These are phyloP conservation scores for Cladosporium colombiae DNA, from an alignment of 2,329 filamentous ascomycete species.

Conservation along the genomic window DNA sequence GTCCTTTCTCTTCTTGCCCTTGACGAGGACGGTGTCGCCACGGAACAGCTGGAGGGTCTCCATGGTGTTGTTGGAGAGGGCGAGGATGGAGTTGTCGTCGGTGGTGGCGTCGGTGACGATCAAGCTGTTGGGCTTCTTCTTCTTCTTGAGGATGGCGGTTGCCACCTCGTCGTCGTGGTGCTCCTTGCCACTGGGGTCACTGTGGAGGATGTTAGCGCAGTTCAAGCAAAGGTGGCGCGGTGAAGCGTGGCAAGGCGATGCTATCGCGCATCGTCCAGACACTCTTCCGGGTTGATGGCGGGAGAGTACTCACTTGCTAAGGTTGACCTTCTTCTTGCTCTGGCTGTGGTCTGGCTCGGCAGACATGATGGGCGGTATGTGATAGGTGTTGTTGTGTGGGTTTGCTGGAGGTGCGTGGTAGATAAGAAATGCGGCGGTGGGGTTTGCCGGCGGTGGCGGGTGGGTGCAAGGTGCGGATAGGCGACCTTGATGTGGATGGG, in stretches of 20 bases:
- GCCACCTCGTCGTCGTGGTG: conserved; percentile 81
- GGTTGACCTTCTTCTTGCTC: conserved; percentile 50
- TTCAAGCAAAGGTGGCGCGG: conserved; percentile 72
- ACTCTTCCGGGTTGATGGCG: not conserved
- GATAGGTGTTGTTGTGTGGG: conserved; percentile 10
- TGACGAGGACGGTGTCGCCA: conserved; percentile 95
- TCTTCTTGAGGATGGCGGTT: conserved; percentile 98
- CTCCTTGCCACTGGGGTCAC: conserved; percentile 39
- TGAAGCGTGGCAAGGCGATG: conserved; percentile 50
- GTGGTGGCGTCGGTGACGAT: conserved; percentile 98
- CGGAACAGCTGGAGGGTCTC: conserved; percentile 97
- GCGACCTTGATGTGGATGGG: conserved; percentile 12
- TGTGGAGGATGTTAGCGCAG: conserved; percentile 54
- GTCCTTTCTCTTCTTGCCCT: conserved; percentile 99
- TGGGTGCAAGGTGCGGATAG: not conserved
- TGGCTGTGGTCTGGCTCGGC: conserved; percentile 50
- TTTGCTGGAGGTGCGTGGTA: not conserved
- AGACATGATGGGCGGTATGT: conserved; percentile 44
- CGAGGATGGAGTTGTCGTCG: conserved; percentile 99
- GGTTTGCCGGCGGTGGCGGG: not conserved
- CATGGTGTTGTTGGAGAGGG: conserved; percentile 98
- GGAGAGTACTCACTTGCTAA: conserved; percentile 43
- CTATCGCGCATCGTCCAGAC: not conserved
- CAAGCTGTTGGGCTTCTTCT: conserved; percentile 99
- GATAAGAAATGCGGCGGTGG: conserved; percentile 7